Evolutionary conservation across 345 rosid species (phyloP), one percentile per base, ranked within the genome.

Genomic region (Streptanthus diversifolius): DNA sequence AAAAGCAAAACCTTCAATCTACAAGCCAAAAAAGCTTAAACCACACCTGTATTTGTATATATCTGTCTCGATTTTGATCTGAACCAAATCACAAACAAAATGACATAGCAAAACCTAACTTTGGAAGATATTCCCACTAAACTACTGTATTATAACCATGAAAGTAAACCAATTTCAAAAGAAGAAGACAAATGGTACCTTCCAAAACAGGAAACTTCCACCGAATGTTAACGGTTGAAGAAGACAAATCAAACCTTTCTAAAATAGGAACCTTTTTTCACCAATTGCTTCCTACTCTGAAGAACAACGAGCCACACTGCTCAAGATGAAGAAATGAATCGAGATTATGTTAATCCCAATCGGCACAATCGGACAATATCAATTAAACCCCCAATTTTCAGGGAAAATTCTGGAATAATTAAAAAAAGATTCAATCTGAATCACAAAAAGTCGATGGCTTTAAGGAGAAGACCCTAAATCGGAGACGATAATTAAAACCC

Each of bases 171-270:
- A 36, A 44, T 76, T 63, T 43, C 1, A 8, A 37, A 62, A 21
- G 44, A 76, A 63, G 75, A 76, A 44, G 56, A 60, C 69, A 73
- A 68, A 47, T 29, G 13, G 65, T 3, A 61, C 66, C 63, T 48
- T 51, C 79, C 77, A 25, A 70, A 71, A 59, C 8, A 65, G 17
- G 44, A 37, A 63, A 43, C 44, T 39, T 57, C 49, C 39, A 24
- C 44, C 36, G 47, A 49, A 19, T 47, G 64, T 30, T 68, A n/a
- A 15, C 56, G 10, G 11, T 18, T 22, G 5, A 9, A 36, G 13
- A 72, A 60, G 67, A 53, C 56, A 77, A 77, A 71, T 15, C n/a
- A 66, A 59, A 52, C 18, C 66, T 71, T 53, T 51, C 60, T 64
- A 53, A 62, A 55, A 47, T 5, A 21, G 25, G 51, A 77, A 78